These are phyloP conservation scores for Aristolochia fimbriata DNA, from an alignment of 164 flowering plant species.

Conservation along the genomic window DNA sequence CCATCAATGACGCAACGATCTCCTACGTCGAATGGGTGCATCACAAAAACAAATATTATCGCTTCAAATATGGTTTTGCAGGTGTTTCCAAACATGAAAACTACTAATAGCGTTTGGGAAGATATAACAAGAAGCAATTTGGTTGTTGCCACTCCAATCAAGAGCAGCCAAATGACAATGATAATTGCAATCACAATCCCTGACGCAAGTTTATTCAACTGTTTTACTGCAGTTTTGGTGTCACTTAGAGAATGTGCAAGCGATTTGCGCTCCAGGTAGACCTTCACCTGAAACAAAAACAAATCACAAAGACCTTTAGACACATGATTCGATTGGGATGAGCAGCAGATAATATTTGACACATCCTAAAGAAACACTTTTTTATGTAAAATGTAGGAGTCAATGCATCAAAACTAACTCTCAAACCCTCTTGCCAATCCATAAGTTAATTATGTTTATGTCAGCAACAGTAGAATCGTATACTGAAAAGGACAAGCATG, in stretches of 20 bases:
- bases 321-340: too few relatives aligned
- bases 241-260: slow-evolving; percentile 72
- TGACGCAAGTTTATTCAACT: slow-evolving; percentile 55
- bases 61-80: slow-evolving; percentile 75
- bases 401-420: too few relatives aligned
- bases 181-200: slow-evolving; percentile 33
- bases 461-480: too few relatives aligned
- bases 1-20: slow-evolving; percentile 95
- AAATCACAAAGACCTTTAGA: too few relatives aligned
- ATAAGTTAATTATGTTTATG: not conserved
- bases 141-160: slow-evolving; percentile 66
- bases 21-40: slow-evolving; percentile 95
- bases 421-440: too few relatives aligned
- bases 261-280: slow-evolving; percentile 64
- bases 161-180: slow-evolving; percentile 47
- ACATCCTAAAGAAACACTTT: too few relatives aligned
- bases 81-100: slow-evolving; percentile 73
- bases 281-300: slow-evolving; percentile 49
- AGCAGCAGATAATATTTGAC: too few relatives aligned
- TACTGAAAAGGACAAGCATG: too few relatives aligned
- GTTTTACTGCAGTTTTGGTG: slow-evolving; percentile 79
- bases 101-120: slow-evolving; percentile 62
- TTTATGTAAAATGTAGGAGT: too few relatives aligned
- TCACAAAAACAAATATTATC: slow-evolving; percentile 77
- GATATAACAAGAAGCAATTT: slow-evolving; percentile 63